phyloP scores from a whole-genome alignment of 257 asterid genomes.

The Ophiorrhiza pumila region DNA sequence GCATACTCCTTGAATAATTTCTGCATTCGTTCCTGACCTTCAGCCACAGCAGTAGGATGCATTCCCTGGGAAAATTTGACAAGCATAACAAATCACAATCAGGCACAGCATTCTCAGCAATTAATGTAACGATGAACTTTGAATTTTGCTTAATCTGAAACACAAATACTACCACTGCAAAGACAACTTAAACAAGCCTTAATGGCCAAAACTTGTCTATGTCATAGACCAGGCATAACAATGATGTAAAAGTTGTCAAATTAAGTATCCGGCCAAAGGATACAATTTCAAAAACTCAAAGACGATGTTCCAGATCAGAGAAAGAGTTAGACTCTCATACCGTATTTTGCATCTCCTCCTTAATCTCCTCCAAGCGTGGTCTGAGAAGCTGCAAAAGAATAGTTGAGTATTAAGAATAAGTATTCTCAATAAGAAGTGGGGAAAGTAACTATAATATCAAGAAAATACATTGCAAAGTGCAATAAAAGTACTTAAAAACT shows the following conservation, averaged over 20 bases:
- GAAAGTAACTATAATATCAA: background rate
- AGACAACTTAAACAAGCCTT: background rate
- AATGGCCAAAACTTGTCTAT: background rate
- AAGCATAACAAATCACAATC: background rate
- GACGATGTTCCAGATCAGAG: constrained; percentile 15
- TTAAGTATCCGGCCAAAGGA: background rate
- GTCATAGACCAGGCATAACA: background rate
- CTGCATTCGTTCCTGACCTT: constrained; percentile 69
- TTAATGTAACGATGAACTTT: background rate
- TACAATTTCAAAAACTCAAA: background rate
- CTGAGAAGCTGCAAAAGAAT: constrained; percentile 62
- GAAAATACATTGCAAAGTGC: background rate
- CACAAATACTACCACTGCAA: background rate
- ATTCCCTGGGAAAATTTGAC: constrained; percentile 52
- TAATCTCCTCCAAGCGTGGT: constrained; percentile 67
- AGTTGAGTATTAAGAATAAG: constrained; percentile 22
- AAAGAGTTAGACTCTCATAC: constrained; percentile 36
- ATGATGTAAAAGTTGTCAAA: background rate
- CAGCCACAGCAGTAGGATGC: constrained; percentile 68
- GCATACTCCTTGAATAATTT: constrained; percentile 67
- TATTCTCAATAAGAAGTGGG: background rate
- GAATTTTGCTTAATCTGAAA: background rate
- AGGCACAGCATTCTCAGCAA: background rate
- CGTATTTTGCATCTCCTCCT: constrained; percentile 68
- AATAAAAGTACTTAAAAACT: background rate